A percentile compares a stretch with the other conserved stretches of the same genome.
These are phyloP conservation scores for Sisymbrium irio DNA, from an alignment of 345 rosid genomes.

Conservation along the genomic window DNA sequence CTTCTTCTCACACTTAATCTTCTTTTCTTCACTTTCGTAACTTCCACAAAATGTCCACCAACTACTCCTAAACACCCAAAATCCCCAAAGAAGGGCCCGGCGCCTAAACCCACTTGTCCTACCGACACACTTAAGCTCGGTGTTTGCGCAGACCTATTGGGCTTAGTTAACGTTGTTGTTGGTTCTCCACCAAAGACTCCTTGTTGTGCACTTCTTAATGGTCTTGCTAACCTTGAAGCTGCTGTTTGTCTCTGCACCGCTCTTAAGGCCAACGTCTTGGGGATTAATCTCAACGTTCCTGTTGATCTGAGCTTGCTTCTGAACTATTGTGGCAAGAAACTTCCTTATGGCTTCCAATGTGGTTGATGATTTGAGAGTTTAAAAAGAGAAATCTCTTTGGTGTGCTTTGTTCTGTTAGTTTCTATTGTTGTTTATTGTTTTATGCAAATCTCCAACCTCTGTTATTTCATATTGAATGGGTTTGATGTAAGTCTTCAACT, in stretches of 20 bases:
- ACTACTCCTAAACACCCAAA: slow-evolving; percentile 35
- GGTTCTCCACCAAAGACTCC: slow-evolving; percentile 61
- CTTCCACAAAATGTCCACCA: slow-evolving; percentile 48
- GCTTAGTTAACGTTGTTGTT: slow-evolving; percentile 42
- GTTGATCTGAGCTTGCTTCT: slow-evolving; percentile 59
- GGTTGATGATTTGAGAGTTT: slow-evolving; percentile 25
- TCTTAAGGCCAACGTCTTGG: slow-evolving; percentile 60
- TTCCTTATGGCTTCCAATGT: slow-evolving; percentile 68
- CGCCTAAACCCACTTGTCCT: slow-evolving; percentile 50
- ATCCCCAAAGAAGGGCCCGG: slow-evolving; percentile 20
- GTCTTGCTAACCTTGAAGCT: slow-evolving; percentile 65
- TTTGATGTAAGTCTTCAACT: neutral
- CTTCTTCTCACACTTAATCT: slow-evolving; percentile 57
- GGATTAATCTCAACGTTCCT: slow-evolving; percentile 55
- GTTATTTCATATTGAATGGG: slow-evolving; percentile 1
- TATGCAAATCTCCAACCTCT: neutral
- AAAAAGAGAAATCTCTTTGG: neutral
- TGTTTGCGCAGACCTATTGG: slow-evolving; percentile 54
- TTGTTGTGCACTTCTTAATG: slow-evolving; percentile 53
- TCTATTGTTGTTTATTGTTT: neutral
- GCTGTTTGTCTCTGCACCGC: slow-evolving; percentile 87
- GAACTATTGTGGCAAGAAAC: slow-evolving; percentile 59
- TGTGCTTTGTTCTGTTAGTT: neutral
- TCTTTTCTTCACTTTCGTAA: slow-evolving; percentile 58
- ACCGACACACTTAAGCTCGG: slow-evolving; percentile 68